Evolutionary conservation across 2,329 filamentous ascomycete genomes (phyloP).

Genomic region (Colletotrichum neosansevieriae): DNA sequence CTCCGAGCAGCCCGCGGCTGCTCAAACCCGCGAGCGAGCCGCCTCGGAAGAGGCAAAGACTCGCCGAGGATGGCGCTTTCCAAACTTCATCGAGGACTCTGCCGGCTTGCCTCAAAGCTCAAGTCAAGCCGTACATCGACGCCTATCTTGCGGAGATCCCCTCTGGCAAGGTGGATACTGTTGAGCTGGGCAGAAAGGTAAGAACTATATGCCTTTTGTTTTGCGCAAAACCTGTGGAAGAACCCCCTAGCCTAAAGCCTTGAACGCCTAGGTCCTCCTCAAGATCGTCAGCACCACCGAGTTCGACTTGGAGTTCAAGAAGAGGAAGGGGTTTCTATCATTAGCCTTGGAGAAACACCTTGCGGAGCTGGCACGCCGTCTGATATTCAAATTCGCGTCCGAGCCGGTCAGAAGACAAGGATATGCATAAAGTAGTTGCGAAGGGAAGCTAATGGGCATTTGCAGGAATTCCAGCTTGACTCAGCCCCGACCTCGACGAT

Average conservation of each 20-base stretch:
- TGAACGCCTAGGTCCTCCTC: constrained; percentile 12
- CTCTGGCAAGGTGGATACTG: constrained; percentile 41
- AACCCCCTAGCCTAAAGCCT: background rate
- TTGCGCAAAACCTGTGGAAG: constrained; percentile 39
- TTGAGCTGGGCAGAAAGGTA: constrained; percentile 50
- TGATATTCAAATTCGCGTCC: constrained; percentile 7
- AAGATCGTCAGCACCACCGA: background rate
- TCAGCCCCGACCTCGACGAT: background rate
- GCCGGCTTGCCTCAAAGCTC: constrained; percentile 45
- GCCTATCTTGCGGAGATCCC: constrained; percentile 45
- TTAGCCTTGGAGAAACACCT: constrained; percentile 8
- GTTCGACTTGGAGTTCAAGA: constrained; percentile 14
- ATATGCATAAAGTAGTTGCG: background rate
- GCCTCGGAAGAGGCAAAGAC: constrained; percentile 48
- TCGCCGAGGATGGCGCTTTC: constrained; percentile 40
- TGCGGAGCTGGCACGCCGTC: constrained; percentile 5
- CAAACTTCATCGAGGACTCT: constrained; percentile 38
- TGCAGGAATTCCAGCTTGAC: constrained; percentile 18
- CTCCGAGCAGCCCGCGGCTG: constrained; percentile 26
- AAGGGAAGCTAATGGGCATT: background rate
- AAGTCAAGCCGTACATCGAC: constrained; percentile 51
- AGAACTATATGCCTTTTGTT: constrained; percentile 32
- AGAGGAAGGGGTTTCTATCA: constrained; percentile 21
- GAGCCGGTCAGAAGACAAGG: constrained; percentile 4
- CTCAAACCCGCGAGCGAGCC: constrained; percentile 41